Evolutionary conservation across 495 filamentous ascomycete species (phyloP).

Genomic region (Lichina pygmaea): DNA sequence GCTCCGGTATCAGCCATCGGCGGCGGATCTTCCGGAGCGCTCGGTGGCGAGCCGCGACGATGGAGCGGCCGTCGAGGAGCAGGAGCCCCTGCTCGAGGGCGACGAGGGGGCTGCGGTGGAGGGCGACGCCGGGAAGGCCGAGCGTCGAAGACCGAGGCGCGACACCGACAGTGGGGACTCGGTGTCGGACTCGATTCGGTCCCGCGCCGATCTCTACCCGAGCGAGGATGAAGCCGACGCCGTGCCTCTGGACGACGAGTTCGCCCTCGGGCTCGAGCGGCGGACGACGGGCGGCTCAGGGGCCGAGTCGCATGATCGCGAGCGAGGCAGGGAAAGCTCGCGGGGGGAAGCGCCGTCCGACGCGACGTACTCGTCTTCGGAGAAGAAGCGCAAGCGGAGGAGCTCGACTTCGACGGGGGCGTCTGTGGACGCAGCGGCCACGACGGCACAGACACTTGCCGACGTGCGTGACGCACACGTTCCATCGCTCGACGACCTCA

Average conservation of each 20-base stretch:
- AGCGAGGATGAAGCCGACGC: slow-evolving; percentile 84
- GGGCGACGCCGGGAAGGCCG: slow-evolving; percentile 12
- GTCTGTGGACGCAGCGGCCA: slow-evolving; percentile 5
- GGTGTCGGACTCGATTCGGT: slow-evolving; percentile 72
- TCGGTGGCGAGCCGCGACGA: slow-evolving; percentile 21
- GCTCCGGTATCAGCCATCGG: slow-evolving; percentile 67
- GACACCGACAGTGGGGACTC: slow-evolving; percentile 55
- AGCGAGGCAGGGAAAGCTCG: slow-evolving; percentile 22
- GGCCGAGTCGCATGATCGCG: slow-evolving; percentile 14
- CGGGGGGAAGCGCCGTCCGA: slow-evolving; percentile 29
- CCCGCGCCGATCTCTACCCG: slow-evolving; percentile 78
- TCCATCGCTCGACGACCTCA: slow-evolving; percentile 32
- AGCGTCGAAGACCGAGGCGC: slow-evolving; percentile 33
- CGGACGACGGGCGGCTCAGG: slow-evolving; percentile 26
- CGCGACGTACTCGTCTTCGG: slow-evolving; percentile 19
- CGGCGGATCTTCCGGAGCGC: slow-evolving; percentile 75
- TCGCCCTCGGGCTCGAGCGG: slow-evolving; percentile 49
- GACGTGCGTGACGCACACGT: no score
- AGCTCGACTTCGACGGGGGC: slow-evolving; percentile 8
- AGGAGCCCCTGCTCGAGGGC: slow-evolving; percentile 44
- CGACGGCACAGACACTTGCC: slow-evolving; percentile 7
- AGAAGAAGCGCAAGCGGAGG: slow-evolving; percentile 10
- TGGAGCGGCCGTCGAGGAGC: slow-evolving; percentile 23
- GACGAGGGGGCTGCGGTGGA: slow-evolving; percentile 18
- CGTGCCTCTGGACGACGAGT: slow-evolving; percentile 79